Base-by-base conservation (phyloP, 2,329 filamentous ascomycete species). In the Purpureocillium takamizusanense region DNA sequence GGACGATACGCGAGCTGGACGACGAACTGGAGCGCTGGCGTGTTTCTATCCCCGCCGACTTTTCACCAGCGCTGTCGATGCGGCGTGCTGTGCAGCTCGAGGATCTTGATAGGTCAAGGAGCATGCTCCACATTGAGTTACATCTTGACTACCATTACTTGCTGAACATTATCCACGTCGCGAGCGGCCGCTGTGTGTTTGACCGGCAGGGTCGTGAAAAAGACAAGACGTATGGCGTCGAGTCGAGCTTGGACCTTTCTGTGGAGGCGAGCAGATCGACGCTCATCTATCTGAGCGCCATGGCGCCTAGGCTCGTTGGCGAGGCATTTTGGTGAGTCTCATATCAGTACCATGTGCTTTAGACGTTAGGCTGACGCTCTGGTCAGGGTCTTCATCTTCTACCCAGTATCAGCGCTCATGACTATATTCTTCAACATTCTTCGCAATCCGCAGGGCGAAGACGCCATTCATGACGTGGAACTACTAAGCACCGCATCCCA, bases 261-360 rank as follows among this genome's bases (percentile, higher is more conserved):
- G 59, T 77, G 0, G 70, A 77, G 38, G 73, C 73, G 0, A 75
- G 72, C 44, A 66, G 74, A 4, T 73, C 72, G 0, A 75, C 71
- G 0, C 48, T 78, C 2, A 53, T 68, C 2, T 76, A 69, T 35
- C 46, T 76, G 3, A 54, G 61, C 17, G 58, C 60, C 1, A 62
- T 67, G 0, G 59, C 63, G 3, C 53, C 64, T 33, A 59, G 60
- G 0, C 49, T 76, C 2, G 57, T 62, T 0, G 59, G 63, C 1
- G 66, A 70, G 32, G 61, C 66, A 10, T 75, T 76, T 44, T 74
- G 69, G 69, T 72, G 53, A 45, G 62, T 25, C 10, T 25, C 21
- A 6, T 25, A 10, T 25, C 21, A 10, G n/a, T n/a, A n/a, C n/a
- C n/a, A n/a, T n/a, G n/a, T n/a, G n/a, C n/a, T n/a, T n/a, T n/a